These are phyloP conservation scores for Xylaria sp. DNA, from an alignment of 2,329 filamentous ascomycete species.

Conservation along the genomic window DNA sequence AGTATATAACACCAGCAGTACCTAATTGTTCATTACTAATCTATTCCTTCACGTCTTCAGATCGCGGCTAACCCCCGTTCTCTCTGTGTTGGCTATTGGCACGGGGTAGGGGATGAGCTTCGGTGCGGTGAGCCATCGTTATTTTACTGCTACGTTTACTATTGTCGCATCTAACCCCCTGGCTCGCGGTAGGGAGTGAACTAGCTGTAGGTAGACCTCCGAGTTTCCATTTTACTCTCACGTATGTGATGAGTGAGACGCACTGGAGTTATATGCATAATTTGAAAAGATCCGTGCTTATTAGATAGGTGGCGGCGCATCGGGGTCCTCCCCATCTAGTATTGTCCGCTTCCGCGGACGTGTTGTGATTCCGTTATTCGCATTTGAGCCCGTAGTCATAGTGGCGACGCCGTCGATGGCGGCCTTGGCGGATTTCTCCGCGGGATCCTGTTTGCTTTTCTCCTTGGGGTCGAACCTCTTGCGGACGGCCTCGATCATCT, in stretches of 20 bases:
- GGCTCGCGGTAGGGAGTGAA: not conserved
- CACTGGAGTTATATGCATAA: not conserved
- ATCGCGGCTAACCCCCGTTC: not conserved
- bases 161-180: slow-evolving; percentile 3
- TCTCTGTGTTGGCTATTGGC: not conserved
- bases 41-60: slow-evolving; percentile 8
- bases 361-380: slow-evolving; percentile 41
- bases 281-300: not conserved
- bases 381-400: slow-evolving; percentile 50
- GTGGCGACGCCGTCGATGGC: slow-evolving; percentile 38
- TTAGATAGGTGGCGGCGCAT: slow-evolving; percentile 50
- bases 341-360: slow-evolving; percentile 47
- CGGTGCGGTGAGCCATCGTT: not conserved
- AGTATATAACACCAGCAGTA: slow-evolving; percentile 35
- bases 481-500: slow-evolving; percentile 84
- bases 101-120: too few relatives aligned
- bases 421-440: slow-evolving; percentile 46
- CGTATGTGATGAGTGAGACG: slow-evolving; percentile 14
- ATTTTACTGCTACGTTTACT: not conserved
- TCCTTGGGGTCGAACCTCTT: slow-evolving; percentile 74
- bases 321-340: slow-evolving; percentile 50
- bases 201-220: not conserved
- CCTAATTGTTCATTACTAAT: slow-evolving; percentile 35
- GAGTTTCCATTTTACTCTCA: not conserved
- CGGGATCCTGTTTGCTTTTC: slow-evolving; percentile 51